Conservation (phyloP, 192 early-diverging fungal genomes). For the Coemansia biformis region DNA sequence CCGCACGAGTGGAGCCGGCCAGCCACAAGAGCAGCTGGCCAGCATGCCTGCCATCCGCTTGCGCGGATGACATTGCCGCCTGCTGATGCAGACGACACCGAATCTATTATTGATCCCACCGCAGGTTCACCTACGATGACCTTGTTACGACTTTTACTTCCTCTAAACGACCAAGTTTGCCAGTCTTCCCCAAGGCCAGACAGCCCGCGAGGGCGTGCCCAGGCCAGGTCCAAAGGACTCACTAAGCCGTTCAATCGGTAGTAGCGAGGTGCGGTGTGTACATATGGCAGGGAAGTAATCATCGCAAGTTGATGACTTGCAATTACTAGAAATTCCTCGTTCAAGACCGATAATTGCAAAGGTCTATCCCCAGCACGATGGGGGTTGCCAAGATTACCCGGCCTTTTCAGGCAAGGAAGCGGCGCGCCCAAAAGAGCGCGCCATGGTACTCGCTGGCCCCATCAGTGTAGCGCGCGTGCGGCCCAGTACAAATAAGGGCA, state of each 20-base stretch:
- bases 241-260: constrained; percentile 82
- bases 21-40: too few species aligned
- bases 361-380: constrained; percentile 74
- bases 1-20: too few species aligned
- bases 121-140: constrained; percentile 75
- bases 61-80: too few species aligned
- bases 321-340: constrained; percentile 80
- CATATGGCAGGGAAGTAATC: constrained; percentile 79
- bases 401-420: constrained; percentile 41
- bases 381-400: constrained; percentile 72
- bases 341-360: constrained; percentile 76
- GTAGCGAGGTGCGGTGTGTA: constrained; percentile 74
- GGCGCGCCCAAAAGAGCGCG: constrained; percentile 42
- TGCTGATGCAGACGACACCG: too few species aligned
- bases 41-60: too few species aligned
- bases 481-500: constrained; percentile 82
- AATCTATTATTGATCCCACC: constrained; percentile 61
- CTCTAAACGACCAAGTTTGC: constrained; percentile 84
- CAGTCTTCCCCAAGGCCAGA: constrained; percentile 54
- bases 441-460: constrained; percentile 58
- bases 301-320: constrained; percentile 73
- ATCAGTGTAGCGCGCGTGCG: constrained; percentile 79
- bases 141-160: constrained; percentile 85
- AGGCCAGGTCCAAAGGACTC: constrained; percentile 63
- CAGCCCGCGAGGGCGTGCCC: constrained; percentile 35